These are phyloP conservation scores for Corylus heterophylla DNA, from an alignment of 306 rosid genomes.

Conservation along the genomic window DNA sequence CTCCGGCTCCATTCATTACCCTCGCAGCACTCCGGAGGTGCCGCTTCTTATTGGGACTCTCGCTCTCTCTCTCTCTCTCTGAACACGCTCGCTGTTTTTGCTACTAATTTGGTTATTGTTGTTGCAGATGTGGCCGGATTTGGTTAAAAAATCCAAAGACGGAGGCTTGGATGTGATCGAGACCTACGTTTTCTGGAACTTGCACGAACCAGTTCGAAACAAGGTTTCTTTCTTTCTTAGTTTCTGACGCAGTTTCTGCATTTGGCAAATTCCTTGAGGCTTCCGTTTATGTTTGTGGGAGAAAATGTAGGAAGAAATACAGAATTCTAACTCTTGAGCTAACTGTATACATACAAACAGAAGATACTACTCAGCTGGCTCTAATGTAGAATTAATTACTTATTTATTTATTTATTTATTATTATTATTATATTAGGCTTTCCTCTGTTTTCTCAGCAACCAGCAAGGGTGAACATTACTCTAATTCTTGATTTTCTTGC, in stretches of 20 bases:
- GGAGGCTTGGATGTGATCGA: slow-evolving; percentile 96
- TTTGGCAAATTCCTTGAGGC: slow-evolving; percentile 5
- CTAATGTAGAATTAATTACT: not conserved
- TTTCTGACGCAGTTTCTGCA: not conserved
- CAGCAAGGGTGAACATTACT: not conserved
- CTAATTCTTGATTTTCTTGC: not conserved
- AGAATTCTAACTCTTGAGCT: too few species aligned
- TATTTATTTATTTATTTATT: too few species aligned
- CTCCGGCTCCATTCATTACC: slow-evolving; percentile 96
- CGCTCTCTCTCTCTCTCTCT: not conserved
- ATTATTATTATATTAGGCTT: slow-evolving; percentile 15
- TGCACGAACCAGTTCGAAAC: slow-evolving; percentile 76
- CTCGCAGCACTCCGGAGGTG: slow-evolving; percentile 93
- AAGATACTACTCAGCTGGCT: not conserved
- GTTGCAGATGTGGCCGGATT: slow-evolving; percentile 94
- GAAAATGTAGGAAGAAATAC: too few species aligned
- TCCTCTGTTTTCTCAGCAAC: slow-evolving; percentile 12
- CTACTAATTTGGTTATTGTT: slow-evolving; percentile 9
- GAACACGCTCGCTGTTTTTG: not conserved
- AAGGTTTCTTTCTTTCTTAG: slow-evolving; percentile 45
- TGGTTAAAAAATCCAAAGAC: slow-evolving; percentile 84
- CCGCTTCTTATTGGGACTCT: not conserved
- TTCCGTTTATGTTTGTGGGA: too few species aligned
- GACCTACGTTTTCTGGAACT: slow-evolving; percentile 92
- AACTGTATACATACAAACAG: not conserved